Evolutionary conservation across 116 monocot species (phyloP).

Genomic region (Zostera marina): DNA sequence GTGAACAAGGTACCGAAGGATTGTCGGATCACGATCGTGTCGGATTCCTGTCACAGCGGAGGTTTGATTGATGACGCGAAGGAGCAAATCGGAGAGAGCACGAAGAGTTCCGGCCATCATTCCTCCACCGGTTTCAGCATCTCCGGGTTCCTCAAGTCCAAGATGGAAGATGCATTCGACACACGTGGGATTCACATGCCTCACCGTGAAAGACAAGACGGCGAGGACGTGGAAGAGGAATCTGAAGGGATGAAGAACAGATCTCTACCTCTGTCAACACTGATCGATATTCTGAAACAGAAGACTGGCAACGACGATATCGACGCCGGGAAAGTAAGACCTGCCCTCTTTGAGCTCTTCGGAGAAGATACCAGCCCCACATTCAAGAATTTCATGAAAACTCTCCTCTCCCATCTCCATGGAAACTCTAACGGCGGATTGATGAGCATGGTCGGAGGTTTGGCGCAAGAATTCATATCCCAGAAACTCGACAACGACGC

Average conservation of each 20-base stretch:
- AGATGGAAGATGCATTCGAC: slow-evolving; percentile 25
- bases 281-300: slow-evolving; percentile 73
- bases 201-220: background rate
- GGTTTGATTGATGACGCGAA: slow-evolving; percentile 70
- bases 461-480: slow-evolving; percentile 64
- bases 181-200: slow-evolving; percentile 12
- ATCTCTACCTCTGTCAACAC: slow-evolving; percentile 69
- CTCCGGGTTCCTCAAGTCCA: slow-evolving; percentile 40
- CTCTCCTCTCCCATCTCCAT: slow-evolving; percentile 42
- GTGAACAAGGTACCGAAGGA: slow-evolving; percentile 54
- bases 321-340: slow-evolving; percentile 49
- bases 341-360: slow-evolving; percentile 63
- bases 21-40: slow-evolving; percentile 71
- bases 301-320: slow-evolving; percentile 69
- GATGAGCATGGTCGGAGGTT: slow-evolving; percentile 40
- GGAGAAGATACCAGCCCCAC: slow-evolving; percentile 75
- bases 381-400: slow-evolving; percentile 92
- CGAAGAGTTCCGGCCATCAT: background rate
- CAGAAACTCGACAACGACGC: slow-evolving; percentile 39
- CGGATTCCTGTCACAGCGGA: slow-evolving; percentile 98
- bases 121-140: slow-evolving; percentile 22
- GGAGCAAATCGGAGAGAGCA: slow-evolving; percentile 93
- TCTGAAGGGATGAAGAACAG: slow-evolving; percentile 21
- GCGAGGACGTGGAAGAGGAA: slow-evolving; percentile 12
- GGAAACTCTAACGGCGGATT: slow-evolving; percentile 24